Percentiles rank a stretch among this genome's conserved stretches.
Conservation (phyloP, 768 basidiomycete genomes). For the Daedaleopsis sinensis region DNA sequence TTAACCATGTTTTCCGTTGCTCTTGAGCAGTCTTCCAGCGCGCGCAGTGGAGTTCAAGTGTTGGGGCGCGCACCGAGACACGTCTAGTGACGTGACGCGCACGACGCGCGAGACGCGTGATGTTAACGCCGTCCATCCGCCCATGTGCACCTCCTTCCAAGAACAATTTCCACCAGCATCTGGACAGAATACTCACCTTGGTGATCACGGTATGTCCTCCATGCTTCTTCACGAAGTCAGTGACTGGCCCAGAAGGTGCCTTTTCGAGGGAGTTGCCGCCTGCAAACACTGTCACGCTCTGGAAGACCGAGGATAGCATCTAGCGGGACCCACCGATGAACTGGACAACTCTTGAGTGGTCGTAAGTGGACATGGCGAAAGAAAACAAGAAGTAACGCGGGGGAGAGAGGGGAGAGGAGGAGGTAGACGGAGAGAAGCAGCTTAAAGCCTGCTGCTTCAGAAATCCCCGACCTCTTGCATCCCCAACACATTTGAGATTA, state of each 20-base stretch:
- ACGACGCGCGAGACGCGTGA: slow-evolving; percentile 1
- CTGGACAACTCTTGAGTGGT: slow-evolving; percentile 63
- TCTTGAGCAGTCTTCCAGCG: background rate
- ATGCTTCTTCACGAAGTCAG: slow-evolving; percentile 88
- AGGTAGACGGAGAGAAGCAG: slow-evolving; percentile 7
- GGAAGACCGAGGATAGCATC: slow-evolving; percentile 14
- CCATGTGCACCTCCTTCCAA: background rate
- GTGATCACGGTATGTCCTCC: slow-evolving; percentile 99
- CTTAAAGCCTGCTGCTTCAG: slow-evolving; percentile 5
- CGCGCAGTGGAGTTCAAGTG: background rate
- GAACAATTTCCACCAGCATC: background rate
- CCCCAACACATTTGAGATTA: slow-evolving; percentile 21
- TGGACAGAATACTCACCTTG: slow-evolving; percentile 58
- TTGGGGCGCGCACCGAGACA: background rate
- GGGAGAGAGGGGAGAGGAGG: slow-evolving; percentile 5
- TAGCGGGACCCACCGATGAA: slow-evolving; percentile 55
- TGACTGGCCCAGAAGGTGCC: slow-evolving; percentile 75
- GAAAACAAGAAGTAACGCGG: background rate
- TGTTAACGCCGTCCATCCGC: background rate
- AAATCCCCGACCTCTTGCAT: slow-evolving; percentile 15
- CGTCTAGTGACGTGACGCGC: background rate
- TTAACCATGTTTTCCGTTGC: background rate
- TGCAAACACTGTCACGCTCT: slow-evolving; percentile 36
- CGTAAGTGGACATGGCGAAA: slow-evolving; percentile 40
- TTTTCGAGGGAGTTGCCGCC: slow-evolving; percentile 92